phyloP scores from a whole-genome alignment of 1,284 basidiomycete species.

The Naganishia liquefaciens region DNA sequence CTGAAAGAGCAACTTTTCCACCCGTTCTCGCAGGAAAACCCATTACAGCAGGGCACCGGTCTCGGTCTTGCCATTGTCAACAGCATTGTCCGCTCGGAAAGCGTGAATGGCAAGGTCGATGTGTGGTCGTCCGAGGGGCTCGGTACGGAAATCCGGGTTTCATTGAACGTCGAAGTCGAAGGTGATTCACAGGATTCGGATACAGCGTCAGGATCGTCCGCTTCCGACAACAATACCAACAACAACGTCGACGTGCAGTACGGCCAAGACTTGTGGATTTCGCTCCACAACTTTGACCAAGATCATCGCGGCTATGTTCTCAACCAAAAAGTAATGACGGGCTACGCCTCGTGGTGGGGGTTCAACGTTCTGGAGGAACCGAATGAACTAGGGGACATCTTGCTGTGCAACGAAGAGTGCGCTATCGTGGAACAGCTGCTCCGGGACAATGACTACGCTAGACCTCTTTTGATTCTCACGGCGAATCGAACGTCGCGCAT shows the following conservation, averaged over 20 bases:
- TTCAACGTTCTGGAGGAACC: slow-evolving; percentile 61
- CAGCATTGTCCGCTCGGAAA: slow-evolving; percentile 76
- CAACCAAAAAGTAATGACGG: slow-evolving; percentile 63
- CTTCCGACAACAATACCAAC: neutral
- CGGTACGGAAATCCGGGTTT: slow-evolving; percentile 91
- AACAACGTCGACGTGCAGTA: neutral
- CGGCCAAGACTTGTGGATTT: slow-evolving; percentile 53
- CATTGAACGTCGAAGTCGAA: slow-evolving; percentile 71
- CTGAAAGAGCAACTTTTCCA: slow-evolving; percentile 94
- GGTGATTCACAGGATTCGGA: slow-evolving; percentile 36
- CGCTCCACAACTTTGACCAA: slow-evolving; percentile 72
- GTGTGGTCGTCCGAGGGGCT: slow-evolving; percentile 67
- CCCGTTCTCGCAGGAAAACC: slow-evolving; percentile 80
- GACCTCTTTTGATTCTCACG: slow-evolving; percentile 28
- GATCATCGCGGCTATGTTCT: slow-evolving; percentile 69
- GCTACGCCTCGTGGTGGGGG: slow-evolving; percentile 78
- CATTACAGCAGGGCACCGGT: slow-evolving; percentile 81
- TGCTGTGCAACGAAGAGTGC: slow-evolving; percentile 80
- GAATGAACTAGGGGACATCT: slow-evolving; percentile 64
- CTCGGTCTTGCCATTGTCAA: slow-evolving; percentile 96
- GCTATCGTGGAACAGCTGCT: slow-evolving; percentile 61
- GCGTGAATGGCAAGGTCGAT: slow-evolving; percentile 73
- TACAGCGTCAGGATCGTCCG: slow-evolving; percentile 5
- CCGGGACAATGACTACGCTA: slow-evolving; percentile 13
- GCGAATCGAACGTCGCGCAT: slow-evolving; percentile 47